Base-by-base conservation (phyloP, 495 filamentous ascomycete species). In the Friedmanniomyces simplex region DNA sequence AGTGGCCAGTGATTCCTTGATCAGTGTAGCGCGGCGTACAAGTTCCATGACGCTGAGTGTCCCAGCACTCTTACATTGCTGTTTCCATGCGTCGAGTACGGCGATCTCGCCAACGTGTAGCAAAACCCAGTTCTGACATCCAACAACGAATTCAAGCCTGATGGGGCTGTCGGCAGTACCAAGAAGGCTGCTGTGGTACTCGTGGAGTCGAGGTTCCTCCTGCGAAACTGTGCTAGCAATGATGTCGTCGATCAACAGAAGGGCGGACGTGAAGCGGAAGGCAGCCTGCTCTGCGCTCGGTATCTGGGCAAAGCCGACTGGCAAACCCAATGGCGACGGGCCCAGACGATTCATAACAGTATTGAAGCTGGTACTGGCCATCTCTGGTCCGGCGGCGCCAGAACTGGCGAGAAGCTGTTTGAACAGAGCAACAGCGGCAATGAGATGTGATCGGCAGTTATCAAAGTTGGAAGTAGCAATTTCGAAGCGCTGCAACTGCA, bases 401-500 rank as follows among this genome's bases (percentile, higher is more conserved):
- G 34, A 8, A 16, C 34, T 37, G 34, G 8, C 34, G 34, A 37
- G 34, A 8, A 37, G 8, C 16, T 75, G 70, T 54, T 55, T 62
- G 49, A 79, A 82, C 20, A 82, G 71, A 41, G 71, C 69, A 4
- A 76, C 20, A 28, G 74, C 73, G 18, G 74, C 76, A 52, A 68
- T 72, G 30, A 79, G 74, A 60, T 82, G 78, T 50, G 70, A 63
- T 26, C 70, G 61, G 62, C 76, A 80, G 63, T 76, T 77, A 2
- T 70, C 66, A 22, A 71, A 69, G 54, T 69, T 76, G 22, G 62
- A 61, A 20, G 76, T 61, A 20, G 71, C 59, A 45, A 76, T 73
- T 47, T 79, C 78, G 55, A 77, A 77, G 13, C 73, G 73, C 54
- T 79, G 69, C 37, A 82, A 52, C 57, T 80, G 77, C 49, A 80